These are phyloP conservation scores for Penicillium sp. DNA, from an alignment of 2,329 filamentous ascomycete species.

Conservation along the genomic window DNA sequence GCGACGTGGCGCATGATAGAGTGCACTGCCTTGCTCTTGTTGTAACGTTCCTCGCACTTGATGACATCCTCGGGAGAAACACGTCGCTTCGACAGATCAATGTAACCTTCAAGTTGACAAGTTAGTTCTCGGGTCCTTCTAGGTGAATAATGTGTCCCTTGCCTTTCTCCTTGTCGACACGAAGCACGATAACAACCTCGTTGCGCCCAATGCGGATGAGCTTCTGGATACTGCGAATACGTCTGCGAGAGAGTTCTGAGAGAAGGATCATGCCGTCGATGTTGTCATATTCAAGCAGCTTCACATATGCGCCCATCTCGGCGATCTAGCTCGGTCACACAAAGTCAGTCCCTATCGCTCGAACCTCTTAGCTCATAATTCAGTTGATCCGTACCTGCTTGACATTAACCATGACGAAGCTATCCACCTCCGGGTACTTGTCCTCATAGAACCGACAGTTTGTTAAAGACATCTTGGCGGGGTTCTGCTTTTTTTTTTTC, in stretches of 20 bases:
- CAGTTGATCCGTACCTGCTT: conserved; percentile 67
- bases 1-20: conserved; percentile 98
- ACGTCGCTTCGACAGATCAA: conserved; percentile 97
- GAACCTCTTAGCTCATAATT: not conserved
- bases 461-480: conserved; percentile 83
- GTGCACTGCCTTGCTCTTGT: conserved; percentile 99
- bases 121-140: conserved; percentile 16
- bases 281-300: conserved; percentile 99
- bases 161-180: conserved; percentile 99
- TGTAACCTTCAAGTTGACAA: conserved; percentile 63
- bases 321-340: conserved; percentile 64
- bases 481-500: conserved; percentile 32
- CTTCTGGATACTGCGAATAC: conserved; percentile 98
- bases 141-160: conserved; percentile 32
- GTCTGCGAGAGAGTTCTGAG: conserved; percentile 93
- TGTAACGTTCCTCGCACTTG: conserved; percentile 98
- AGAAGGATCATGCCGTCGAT: conserved; percentile 99
- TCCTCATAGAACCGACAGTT: conserved; percentile 98
- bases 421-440: conserved; percentile 97
- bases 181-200: conserved; percentile 95
- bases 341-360: conserved; percentile 12
- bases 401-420: conserved; percentile 99
- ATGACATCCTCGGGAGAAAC: conserved; percentile 96
- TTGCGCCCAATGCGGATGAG: conserved; percentile 97
- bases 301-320: conserved; percentile 99